Evolutionary conservation across 805 yeast genomes (phyloP).

Genomic region (Komagataella ulmi): DNA sequence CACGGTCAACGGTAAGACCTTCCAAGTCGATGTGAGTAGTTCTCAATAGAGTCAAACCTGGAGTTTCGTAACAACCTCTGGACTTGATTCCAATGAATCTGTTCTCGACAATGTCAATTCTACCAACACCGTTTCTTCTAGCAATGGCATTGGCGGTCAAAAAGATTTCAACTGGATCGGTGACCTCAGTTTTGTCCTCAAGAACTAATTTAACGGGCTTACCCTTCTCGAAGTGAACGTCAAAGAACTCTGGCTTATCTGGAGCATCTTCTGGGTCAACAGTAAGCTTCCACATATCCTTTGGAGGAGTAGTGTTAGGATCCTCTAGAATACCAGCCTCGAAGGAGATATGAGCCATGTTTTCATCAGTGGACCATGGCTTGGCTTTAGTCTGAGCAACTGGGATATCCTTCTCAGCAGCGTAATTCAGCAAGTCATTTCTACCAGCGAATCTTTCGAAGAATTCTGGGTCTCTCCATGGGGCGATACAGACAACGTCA

Average conservation of each 20-base stretch:
- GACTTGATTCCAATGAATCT: conserved; percentile 98
- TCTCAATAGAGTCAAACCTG: conserved; percentile 93
- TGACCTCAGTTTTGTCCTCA: conserved; percentile 45
- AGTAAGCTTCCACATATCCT: conserved; percentile 99
- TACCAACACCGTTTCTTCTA: conserved; percentile 98
- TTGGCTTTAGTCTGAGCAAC: conserved; percentile 96
- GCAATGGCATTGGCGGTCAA: conserved; percentile 88
- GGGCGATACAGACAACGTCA: conserved; percentile 92
- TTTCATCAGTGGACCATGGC: conserved; percentile 99
- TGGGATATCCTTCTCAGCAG: conserved; percentile 83
- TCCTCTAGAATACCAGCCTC: conserved; percentile 99
- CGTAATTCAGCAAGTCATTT: conserved; percentile 88
- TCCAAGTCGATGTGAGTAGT: conserved; percentile 90
- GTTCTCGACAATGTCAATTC: conserved; percentile 97
- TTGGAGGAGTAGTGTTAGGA: conserved; percentile 98
- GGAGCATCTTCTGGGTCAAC: conserved; percentile 96
- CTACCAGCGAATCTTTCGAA: conserved; percentile 97
- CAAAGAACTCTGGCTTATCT: conserved; percentile 78
- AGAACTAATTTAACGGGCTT: conserved; percentile 71
- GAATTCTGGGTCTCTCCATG: conserved; percentile 97
- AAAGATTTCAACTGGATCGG: conserved; percentile 88
- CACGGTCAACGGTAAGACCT: conserved; percentile 94
- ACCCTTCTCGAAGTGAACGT: conserved; percentile 76
- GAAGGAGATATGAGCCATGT: conserved; percentile 96
- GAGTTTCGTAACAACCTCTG: conserved; percentile 99